Conservation (phyloP, 805 yeast species). For the Candida michaelii region DNA sequence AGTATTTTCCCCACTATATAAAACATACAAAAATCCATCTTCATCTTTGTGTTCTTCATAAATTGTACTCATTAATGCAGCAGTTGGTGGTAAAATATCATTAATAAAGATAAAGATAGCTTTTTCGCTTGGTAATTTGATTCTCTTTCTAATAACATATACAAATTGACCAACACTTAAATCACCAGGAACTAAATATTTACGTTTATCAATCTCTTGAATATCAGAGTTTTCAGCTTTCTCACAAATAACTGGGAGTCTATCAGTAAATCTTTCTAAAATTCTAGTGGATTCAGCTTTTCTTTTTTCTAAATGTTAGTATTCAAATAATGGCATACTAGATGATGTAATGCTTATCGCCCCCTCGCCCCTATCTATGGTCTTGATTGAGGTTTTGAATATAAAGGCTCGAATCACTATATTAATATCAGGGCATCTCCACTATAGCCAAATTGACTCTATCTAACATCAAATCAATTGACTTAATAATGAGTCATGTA, state of each 20-base stretch:
- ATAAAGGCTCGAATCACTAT: no score
- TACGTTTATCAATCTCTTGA: constrained; percentile 94
- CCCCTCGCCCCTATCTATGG: background rate
- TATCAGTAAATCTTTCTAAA: constrained; percentile 80
- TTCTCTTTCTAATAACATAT: constrained; percentile 94
- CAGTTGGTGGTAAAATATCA: constrained; percentile 96
- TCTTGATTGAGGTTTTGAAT: background rate
- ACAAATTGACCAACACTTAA: constrained; percentile 97
- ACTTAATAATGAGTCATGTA: background rate
- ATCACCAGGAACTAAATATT: constrained; percentile 94
- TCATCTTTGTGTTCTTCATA: constrained; percentile 97
- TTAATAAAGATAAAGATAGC: constrained; percentile 97
- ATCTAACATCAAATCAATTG: no score
- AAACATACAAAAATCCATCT: constrained; percentile 94
- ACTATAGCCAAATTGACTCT: no score
- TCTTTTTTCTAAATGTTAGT: constrained; percentile 61
- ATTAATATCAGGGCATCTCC: no score
- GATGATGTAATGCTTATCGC: background rate
- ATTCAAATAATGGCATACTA: constrained; percentile 3
- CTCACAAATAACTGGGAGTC: constrained; percentile 97
- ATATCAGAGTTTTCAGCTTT: constrained; percentile 95
- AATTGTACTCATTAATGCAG: constrained; percentile 91
- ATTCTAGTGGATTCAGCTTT: constrained; percentile 93
- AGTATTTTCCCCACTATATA: constrained; percentile 97
- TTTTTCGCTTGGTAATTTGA: constrained; percentile 93